Conservation (phyloP, 2,329 filamentous ascomycete genomes). For the Aspergillus sp. region DNA sequence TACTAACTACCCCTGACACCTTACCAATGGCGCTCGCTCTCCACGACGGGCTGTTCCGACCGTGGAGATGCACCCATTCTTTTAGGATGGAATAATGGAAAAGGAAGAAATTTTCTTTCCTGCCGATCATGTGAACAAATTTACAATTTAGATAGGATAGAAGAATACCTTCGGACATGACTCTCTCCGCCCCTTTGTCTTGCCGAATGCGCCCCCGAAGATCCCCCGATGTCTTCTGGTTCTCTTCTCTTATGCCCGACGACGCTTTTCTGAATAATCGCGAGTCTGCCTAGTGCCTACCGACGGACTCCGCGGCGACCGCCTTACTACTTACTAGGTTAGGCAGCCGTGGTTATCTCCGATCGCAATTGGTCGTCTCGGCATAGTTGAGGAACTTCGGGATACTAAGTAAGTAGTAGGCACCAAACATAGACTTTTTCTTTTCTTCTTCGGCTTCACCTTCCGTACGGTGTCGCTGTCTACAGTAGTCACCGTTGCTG, state of each 20-base stretch:
- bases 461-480: too few relatives aligned
- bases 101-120: neutral
- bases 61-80: neutral
- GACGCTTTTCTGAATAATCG: neutral
- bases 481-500: neutral
- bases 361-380: neutral
- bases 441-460: too few relatives aligned
- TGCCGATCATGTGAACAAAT: neutral
- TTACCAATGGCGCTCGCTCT: neutral
- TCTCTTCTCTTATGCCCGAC: too few relatives aligned
- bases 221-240: neutral
- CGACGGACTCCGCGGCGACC: neutral
- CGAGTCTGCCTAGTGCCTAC: neutral
- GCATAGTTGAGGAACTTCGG: too few relatives aligned
- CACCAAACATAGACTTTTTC: too few relatives aligned
- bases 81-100: neutral
- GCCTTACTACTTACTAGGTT: neutral
- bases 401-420: too few relatives aligned
- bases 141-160: too few relatives aligned
- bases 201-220: neutral
- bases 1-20: neutral
- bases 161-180: neutral
- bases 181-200: neutral
- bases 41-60: neutral
- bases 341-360: neutral